Conservation (phyloP, 805 yeast genomes). For the Maudiozyma barnettii region DNA sequence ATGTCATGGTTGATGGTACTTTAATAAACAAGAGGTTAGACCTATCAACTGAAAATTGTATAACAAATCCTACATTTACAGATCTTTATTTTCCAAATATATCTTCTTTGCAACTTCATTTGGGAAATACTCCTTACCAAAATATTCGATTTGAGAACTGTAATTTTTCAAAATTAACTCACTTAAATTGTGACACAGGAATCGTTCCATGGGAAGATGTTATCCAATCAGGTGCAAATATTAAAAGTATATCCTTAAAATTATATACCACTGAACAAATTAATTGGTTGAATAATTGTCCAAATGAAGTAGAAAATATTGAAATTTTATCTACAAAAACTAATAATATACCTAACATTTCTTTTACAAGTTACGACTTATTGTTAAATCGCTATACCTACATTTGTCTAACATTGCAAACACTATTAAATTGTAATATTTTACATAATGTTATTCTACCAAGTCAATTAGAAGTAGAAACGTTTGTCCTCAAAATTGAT, state of each 20-base stretch:
- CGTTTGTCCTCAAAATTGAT: constrained; percentile 9
- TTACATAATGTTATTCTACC: constrained; percentile 14
- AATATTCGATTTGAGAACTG: constrained; percentile 12
- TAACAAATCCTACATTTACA: constrained; percentile 11
- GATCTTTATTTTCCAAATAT: constrained; percentile 14
- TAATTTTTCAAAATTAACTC: constrained; percentile 10
- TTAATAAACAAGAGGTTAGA: constrained; percentile 8
- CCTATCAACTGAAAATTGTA: constrained; percentile 12
- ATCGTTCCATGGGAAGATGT: constrained; percentile 19
- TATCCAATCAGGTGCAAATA: constrained; percentile 1
- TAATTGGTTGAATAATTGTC: constrained; percentile 15
- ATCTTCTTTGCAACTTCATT: constrained; percentile 6
- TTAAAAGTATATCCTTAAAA: constrained; percentile 8
- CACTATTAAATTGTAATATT: constrained; percentile 15
- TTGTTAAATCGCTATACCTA: neutral
- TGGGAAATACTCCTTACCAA: constrained; percentile 6
- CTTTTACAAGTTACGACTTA: neutral
- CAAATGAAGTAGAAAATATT: constrained; percentile 6
- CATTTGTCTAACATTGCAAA: constrained; percentile 6
- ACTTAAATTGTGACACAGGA: constrained; percentile 9
- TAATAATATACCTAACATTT: neutral
- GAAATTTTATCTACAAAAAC: constrained; percentile 1
- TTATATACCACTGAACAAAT: constrained; percentile 13
- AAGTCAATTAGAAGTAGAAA: neutral
- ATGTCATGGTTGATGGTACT: constrained; percentile 14